Evolutionary conservation across 805 yeast species (phyloP).

Genomic region (Maudiozyma pseudohumilis): DNA sequence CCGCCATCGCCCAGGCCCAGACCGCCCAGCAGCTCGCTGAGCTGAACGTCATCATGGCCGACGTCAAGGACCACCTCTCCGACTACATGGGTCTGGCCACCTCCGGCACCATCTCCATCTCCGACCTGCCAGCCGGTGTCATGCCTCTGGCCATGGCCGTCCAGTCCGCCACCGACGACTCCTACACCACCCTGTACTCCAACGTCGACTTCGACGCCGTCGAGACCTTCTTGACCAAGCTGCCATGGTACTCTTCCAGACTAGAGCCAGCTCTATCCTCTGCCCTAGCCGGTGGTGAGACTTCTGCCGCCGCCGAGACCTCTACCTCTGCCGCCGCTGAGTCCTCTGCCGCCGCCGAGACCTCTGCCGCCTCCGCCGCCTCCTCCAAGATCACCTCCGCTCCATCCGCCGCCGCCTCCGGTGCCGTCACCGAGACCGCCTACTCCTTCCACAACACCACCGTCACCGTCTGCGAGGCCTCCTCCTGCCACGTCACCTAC

Average conservation of each 20-base stretch:
- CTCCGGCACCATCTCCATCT: slow-evolving; percentile 9
- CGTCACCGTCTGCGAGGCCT: slow-evolving; percentile 2
- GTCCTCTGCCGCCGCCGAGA: not conserved
- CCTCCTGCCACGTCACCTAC: slow-evolving; percentile 1
- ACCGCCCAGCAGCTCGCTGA: slow-evolving; percentile 15
- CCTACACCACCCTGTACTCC: slow-evolving; percentile 26
- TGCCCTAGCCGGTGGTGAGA: slow-evolving; percentile 5
- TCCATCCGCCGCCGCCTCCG: slow-evolving; percentile 2
- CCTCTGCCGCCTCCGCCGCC: slow-evolving; percentile 3
- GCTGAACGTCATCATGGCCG: slow-evolving; percentile 14
- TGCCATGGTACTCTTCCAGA: slow-evolving; percentile 31
- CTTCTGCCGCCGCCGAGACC: not conserved
- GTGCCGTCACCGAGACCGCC: slow-evolving; percentile 28
- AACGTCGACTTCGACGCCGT: slow-evolving; percentile 23
- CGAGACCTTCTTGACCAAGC: slow-evolving; percentile 17
- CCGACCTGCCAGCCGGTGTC: slow-evolving; percentile 16
- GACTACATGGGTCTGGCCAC: slow-evolving; percentile 12
- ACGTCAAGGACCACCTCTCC: slow-evolving; percentile 12
- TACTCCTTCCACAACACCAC: slow-evolving; percentile 9
- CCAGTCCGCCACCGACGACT: slow-evolving; percentile 26
- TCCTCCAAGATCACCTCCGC: slow-evolving; percentile 3
- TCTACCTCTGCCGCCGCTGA: slow-evolving; percentile 2
- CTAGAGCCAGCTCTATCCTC: slow-evolving; percentile 11
- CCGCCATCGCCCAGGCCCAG: slow-evolving; percentile 13
- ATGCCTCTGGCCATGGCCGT: slow-evolving; percentile 17